Percentiles rank a stretch among this genome's conserved stretches.
phyloP scores from a whole-genome alignment of 1,284 basidiomycete species.

The Austroboletus novae-zelandiae region DNA sequence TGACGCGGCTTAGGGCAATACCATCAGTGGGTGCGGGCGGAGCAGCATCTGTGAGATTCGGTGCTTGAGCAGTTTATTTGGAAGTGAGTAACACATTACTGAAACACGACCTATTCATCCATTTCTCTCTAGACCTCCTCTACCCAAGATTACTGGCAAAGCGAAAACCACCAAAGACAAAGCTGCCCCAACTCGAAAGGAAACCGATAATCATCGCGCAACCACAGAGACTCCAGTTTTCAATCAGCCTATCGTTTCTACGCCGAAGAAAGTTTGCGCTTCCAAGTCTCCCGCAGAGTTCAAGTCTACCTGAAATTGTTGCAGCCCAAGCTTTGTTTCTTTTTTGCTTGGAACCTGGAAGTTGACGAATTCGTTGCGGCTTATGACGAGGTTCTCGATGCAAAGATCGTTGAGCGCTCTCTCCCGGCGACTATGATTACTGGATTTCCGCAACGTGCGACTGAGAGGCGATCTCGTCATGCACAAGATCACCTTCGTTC shows the following conservation, averaged over 20 bases:
- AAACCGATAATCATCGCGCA: conserved; percentile 9
- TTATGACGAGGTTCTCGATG: conserved; percentile 70
- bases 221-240: not conserved
- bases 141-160: conserved; percentile 27
- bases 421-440: conserved; percentile 49
- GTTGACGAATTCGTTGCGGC: conserved; percentile 60
- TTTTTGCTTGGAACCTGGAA: conserved; percentile 77
- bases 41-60: conserved; percentile 45
- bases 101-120: conserved; percentile 20
- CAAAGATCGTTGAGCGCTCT: conserved; percentile 61
- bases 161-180: conserved; percentile 24
- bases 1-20: conserved; percentile 32
- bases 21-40: conserved; percentile 11
- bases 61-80: conserved; percentile 78
- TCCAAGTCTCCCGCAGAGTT: conserved; percentile 7
- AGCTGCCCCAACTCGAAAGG: conserved; percentile 13
- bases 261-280: conserved; percentile 13
- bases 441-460: conserved; percentile 62
- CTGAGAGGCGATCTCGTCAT: conserved; percentile 51
- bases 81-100: conserved; percentile 49
- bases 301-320: conserved; percentile 36
- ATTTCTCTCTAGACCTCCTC: conserved; percentile 36
- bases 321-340: conserved; percentile 54
- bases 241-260: conserved; percentile 9
- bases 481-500: conserved; percentile 60